Evolutionary conservation across 2,329 filamentous ascomycete genomes (phyloP), one percentile per base, ranked within the genome.

Genomic region (Pyricularia grisea): DNA sequence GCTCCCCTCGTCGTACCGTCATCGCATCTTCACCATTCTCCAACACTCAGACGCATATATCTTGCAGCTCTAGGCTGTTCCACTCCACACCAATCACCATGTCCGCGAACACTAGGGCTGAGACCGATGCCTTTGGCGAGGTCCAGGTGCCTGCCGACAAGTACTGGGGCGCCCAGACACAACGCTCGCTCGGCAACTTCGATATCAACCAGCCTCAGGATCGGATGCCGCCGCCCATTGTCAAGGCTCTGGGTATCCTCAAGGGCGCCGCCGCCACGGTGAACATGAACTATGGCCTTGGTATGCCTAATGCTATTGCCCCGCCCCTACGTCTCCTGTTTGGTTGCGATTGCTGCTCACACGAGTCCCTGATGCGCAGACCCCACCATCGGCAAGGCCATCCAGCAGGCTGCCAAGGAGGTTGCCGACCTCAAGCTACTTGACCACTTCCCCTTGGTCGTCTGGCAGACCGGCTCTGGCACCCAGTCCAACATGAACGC

Each of bases 401-500:
- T 98, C 77, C 91, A 97, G 83, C 89, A 97, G 84, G 95, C 95
- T 70, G 93, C 95, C 73, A 87, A 90, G 72, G 95, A 99, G 84
- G 94, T 99, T 60, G 94, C 94, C 69, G 90, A 92, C 72, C 89
- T 95, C 78, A 97, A 97, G 87, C 90, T 98, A 75, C 81, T 96
- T 77, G 94, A 97, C 81, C 94, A 98, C 85, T 98, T 99, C 84
- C 95, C 95, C 73, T 92, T 98, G 71, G 94, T 98, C 69, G 94
- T 99, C 78, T 99, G 95, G 95, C 95, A 99, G 85, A 99, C 95
- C 68, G 95, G 95, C 72, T 98, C 95, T 67, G 95, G 95, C 78
- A 98, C 95, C 33, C 95, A 98, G 85, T 97, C 94, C 80, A 98
- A 97, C 88, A 98, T 98, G 95, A 99, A 99, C 84, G 94, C 94